Base-by-base conservation (phyloP, 108 stramenopile genomes). In the Discostella stelligeroides region DNA sequence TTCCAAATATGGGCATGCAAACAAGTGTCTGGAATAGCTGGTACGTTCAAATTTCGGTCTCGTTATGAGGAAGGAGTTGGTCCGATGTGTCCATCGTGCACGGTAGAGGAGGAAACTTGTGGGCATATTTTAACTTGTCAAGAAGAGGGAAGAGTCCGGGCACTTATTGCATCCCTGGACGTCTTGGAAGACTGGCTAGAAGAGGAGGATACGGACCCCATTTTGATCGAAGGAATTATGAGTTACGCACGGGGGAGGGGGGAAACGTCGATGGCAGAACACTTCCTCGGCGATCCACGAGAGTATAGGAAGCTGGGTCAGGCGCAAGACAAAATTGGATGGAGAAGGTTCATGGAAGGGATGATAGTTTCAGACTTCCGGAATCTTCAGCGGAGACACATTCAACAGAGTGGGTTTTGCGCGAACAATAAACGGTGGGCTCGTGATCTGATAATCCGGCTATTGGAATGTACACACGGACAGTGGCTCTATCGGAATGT, bases 1-100 rank as follows among this genome's bases (percentile, higher is more conserved):
- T 49, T 49, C 15, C 48, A 49, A 15, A 42, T 49, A 6, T 49
- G 48, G 48, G 48, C 48, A 49, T 18, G 48, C 48, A 49, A 49
- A 20, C 14, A 20, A 18, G 48, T n/a, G 12, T 15, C n/a, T 7
- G 48, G 48, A 15, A 49, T 49, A 15, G 48, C 48, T 7, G 48
- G 48, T 6, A 49, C 48, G 6, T 15, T 15, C 17, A 15, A 8
- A 8, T 15, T 6, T n/a, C 48, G n/a, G n/a, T 8, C 14, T 5
- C 7, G 6, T 6, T 49, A 20, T 6, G 41, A 49, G n/a, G n/a
- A 15, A 49, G 48, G n/a, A 18, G 12, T 15, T 18, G 48, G n/a
- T 15, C 14, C 14, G 15, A 18, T 5, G 18, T 49, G 48, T 15
- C 48, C 48, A 15, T 15, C 12, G 5, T 49, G 48, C n/a, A 15